Percentiles rank a stretch among this genome's conserved stretches.
Evolutionary conservation across 2,329 filamentous ascomycete genomes (phyloP).

Genomic region (Aspergillus sp.): DNA sequence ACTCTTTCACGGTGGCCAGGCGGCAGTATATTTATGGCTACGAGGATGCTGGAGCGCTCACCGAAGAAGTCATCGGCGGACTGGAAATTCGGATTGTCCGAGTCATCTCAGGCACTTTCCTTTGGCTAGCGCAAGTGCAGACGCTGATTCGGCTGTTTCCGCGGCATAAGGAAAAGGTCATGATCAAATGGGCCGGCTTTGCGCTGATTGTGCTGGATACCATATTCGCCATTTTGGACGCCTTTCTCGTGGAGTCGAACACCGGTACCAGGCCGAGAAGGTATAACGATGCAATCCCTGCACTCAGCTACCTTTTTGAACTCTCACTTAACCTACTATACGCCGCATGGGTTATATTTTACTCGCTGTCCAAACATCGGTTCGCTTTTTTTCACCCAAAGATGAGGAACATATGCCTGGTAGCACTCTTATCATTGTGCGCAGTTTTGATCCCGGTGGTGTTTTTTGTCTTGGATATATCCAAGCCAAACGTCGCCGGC

Average conservation of each 20-base stretch:
- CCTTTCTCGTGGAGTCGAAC: conserved; percentile 53
- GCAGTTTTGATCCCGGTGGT: conserved; percentile 83
- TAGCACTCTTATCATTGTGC: conserved; percentile 67
- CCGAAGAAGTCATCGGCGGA: conserved; percentile 70
- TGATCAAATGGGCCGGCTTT: conserved; percentile 98
- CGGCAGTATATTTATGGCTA: conserved; percentile 68
- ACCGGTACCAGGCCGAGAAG: conserved; percentile 54
- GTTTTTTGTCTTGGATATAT: conserved; percentile 87
- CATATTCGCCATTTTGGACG: conserved; percentile 84
- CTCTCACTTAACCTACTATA: conserved; percentile 78
- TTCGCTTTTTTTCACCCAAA: conserved; percentile 84
- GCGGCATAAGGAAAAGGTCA: conserved; percentile 90
- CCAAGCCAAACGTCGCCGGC: conserved; percentile 71
- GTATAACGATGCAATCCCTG: conserved; percentile 84
- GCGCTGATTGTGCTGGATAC: conserved; percentile 84
- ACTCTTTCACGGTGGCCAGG: conserved; percentile 79
- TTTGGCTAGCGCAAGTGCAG: conserved; percentile 96
- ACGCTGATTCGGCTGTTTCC: conserved; percentile 93
- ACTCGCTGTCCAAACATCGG: conserved; percentile 79
- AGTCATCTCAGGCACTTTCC: conserved; percentile 87
- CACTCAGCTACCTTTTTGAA: conserved; percentile 83
- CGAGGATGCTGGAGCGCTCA: conserved; percentile 68
- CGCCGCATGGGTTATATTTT: conserved; percentile 89
- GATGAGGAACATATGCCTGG: conserved; percentile 80
- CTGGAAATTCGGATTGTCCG: conserved; percentile 81